Evolutionary conservation across 2,329 filamentous ascomycete genomes (phyloP).

Genomic region (Nemania diffusa): DNA sequence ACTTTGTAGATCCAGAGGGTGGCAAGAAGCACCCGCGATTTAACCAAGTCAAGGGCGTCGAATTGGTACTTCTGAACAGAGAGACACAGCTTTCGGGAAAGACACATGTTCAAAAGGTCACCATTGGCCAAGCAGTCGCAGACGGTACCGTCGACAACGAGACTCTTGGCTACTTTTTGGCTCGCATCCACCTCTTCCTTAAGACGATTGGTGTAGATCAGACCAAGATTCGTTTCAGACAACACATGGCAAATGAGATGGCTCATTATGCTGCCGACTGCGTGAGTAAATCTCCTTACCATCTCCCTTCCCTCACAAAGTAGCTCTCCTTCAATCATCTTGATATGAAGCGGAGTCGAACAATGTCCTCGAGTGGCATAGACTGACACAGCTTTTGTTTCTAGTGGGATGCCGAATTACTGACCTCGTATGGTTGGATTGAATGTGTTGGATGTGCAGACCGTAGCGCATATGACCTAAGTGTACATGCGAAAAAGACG

Average conservation of each 20-base stretch:
- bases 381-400: slow-evolving; percentile 14
- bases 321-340: background rate
- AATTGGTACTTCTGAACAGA: slow-evolving; percentile 85
- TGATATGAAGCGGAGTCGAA: too few species aligned
- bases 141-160: slow-evolving; percentile 92
- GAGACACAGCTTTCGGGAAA: slow-evolving; percentile 88
- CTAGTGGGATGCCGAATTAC: slow-evolving; percentile 89
- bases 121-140: slow-evolving; percentile 87
- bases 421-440: slow-evolving; percentile 94
- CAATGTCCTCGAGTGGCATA: background rate
- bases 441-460: slow-evolving; percentile 98
- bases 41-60: slow-evolving; percentile 81
- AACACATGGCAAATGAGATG: slow-evolving; percentile 76
- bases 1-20: slow-evolving; percentile 90
- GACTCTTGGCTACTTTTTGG: slow-evolving; percentile 97
- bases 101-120: slow-evolving; percentile 76
- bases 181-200: slow-evolving; percentile 91
- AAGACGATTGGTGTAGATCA: slow-evolving; percentile 87
- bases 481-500: slow-evolving; percentile 92
- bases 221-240: slow-evolving; percentile 91
- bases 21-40: slow-evolving; percentile 96
- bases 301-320: background rate
- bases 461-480: slow-evolving; percentile 92
- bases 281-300: slow-evolving; percentile 37
- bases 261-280: slow-evolving; percentile 96